phyloP scores from a whole-genome alignment of 2,329 filamentous ascomycete genomes.

The Xylariaceae sp. region DNA sequence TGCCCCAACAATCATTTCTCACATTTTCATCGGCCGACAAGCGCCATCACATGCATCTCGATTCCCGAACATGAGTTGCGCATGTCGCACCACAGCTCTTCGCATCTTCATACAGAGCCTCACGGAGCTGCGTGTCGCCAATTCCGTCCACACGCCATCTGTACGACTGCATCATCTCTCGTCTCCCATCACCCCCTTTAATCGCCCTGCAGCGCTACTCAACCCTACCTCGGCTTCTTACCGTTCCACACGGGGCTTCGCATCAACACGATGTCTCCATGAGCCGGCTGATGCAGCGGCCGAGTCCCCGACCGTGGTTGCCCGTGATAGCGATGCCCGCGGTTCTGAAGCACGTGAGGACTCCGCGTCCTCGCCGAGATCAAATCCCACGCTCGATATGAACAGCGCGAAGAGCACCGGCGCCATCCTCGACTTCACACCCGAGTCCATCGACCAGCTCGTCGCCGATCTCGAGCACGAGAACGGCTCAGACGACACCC shows the following conservation, averaged over 20 bases:
- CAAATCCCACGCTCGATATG: slow-evolving; percentile 14
- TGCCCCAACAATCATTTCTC: too few species aligned
- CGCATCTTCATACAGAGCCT: slow-evolving; percentile 49
- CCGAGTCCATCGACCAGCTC: slow-evolving; percentile 34
- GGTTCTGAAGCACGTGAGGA: slow-evolving; percentile 2
- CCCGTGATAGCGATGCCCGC: too few species aligned
- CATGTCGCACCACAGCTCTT: slow-evolving; percentile 45
- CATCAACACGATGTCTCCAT: background rate
- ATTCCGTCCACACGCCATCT: slow-evolving; percentile 14
- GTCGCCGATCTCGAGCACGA: slow-evolving; percentile 1
- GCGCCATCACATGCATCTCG: too few species aligned
- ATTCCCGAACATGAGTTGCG: slow-evolving; percentile 42
- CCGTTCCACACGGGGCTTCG: slow-evolving; percentile 13
- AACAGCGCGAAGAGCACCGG: slow-evolving; percentile 21
- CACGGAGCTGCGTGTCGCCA: slow-evolving; percentile 26
- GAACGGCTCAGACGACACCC: background rate
- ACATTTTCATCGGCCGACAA: too few species aligned
- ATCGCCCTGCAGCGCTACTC: slow-evolving; percentile 20
- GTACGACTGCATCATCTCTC: slow-evolving; percentile 11
- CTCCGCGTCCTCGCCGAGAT: slow-evolving; percentile 7
- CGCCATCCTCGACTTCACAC: slow-evolving; percentile 34
- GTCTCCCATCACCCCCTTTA: slow-evolving; percentile 10
- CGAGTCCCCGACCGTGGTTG: background rate
- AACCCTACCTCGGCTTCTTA: slow-evolving; percentile 19
- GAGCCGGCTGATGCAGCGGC: background rate